Evolutionary conservation across 208 protist species (phyloP).

Genomic region (Histomonas meleagridis): DNA sequence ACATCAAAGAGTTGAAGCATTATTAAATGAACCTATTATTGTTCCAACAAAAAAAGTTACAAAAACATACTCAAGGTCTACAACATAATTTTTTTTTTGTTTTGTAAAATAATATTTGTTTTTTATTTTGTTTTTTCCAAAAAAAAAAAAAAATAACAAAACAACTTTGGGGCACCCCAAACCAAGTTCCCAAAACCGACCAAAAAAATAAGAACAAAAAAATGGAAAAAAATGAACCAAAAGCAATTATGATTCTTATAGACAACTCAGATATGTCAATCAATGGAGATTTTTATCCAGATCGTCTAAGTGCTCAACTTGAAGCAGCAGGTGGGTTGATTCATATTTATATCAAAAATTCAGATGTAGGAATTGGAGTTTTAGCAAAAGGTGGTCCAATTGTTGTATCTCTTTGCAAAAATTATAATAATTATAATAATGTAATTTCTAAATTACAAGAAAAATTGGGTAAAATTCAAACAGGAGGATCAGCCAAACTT

Average conservation of each 20-base stretch:
- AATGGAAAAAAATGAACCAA: background rate
- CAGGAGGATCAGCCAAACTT: background rate
- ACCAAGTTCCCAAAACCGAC: no score
- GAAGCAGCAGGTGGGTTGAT: background rate
- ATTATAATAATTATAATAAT: no score
- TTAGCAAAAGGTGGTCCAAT: background rate
- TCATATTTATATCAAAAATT: background rate
- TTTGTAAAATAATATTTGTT: no score
- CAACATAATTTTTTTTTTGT: no score
- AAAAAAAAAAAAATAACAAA: no score
- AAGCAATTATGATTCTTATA: background rate
- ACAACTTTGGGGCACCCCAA: no score
- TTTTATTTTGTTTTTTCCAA: no score
- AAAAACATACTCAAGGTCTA: background rate
- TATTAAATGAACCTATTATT: conserved; percentile 5
- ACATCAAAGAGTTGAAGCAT: background rate
- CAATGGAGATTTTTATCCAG: conserved; percentile 23
- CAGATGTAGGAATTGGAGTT: background rate
- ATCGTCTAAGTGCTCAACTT: background rate
- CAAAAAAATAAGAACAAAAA: no score
- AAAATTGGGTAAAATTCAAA: no score
- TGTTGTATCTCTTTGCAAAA: background rate
- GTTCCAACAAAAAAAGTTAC: background rate
- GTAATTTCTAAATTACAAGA: background rate
- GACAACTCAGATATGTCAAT: background rate